Percentiles rank a stretch among this genome's conserved stretches.
Evolutionary conservation across 768 basidiomycete species (phyloP).

Genomic region (Clathrus columnatus): DNA sequence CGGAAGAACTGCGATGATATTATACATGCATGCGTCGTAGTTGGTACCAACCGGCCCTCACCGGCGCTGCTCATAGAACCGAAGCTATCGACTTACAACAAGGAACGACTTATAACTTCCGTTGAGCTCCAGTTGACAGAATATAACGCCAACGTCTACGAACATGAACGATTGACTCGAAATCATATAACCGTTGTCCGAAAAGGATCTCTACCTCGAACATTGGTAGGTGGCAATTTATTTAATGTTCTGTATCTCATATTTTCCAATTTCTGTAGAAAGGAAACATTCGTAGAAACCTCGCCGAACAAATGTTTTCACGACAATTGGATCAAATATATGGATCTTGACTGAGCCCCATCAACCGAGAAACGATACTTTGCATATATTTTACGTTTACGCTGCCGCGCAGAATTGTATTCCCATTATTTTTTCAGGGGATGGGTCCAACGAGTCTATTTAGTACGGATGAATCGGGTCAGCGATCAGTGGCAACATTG

Average conservation of each 20-base stretch:
- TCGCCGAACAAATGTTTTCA: neutral
- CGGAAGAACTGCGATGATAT: conserved; percentile 54
- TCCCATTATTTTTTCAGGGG: too few relatives aligned
- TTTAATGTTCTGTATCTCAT: neutral
- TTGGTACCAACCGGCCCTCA: conserved; percentile 67
- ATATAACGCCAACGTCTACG: conserved; percentile 67
- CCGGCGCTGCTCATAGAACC: conserved; percentile 73
- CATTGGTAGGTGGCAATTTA: conserved; percentile 26
- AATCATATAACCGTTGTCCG: conserved; percentile 60
- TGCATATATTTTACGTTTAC: too few relatives aligned
- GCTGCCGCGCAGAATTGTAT: too few relatives aligned
- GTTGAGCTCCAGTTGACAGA: conserved; percentile 64
- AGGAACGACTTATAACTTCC: conserved; percentile 54
- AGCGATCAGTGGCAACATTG: too few relatives aligned
- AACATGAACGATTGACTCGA: conserved; percentile 68
- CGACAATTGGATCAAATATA: neutral
- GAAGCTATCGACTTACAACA: conserved; percentile 36
- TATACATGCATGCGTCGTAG: conserved; percentile 67
- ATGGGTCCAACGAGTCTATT: too few relatives aligned
- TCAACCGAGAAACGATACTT: too few relatives aligned
- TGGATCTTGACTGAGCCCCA: too few relatives aligned
- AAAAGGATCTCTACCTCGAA: conserved; percentile 60
- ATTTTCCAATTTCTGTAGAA: conserved; percentile 36
- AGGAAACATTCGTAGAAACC: conserved; percentile 54
- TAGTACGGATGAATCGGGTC: too few relatives aligned